phyloP scores from a whole-genome alignment of 768 basidiomycete species.

The Mycena kentingensis region DNA sequence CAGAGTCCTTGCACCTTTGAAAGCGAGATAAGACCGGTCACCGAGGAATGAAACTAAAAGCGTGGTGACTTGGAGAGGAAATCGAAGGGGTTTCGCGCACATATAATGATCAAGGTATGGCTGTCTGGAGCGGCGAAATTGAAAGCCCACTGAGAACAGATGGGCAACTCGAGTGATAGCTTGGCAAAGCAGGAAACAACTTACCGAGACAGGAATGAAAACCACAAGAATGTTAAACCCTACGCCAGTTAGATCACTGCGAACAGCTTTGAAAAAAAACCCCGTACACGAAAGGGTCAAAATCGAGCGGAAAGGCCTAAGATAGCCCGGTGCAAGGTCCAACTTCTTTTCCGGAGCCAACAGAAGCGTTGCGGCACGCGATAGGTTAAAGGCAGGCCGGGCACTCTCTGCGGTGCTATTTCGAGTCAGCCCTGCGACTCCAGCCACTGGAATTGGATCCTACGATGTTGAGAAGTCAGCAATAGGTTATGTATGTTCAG shows the following conservation, averaged over 20 bases:
- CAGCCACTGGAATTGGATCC: no score
- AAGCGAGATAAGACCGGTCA: not conserved
- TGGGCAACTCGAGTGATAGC: not conserved
- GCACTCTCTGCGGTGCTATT: no score
- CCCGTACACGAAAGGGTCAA: not conserved
- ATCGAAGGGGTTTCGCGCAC: not conserved
- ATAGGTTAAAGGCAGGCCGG: no score
- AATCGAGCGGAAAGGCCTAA: not conserved
- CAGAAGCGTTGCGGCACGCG: no score
- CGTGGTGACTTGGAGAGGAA: not conserved
- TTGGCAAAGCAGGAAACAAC: not conserved
- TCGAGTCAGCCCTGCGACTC: no score
- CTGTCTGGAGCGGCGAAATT: not conserved
- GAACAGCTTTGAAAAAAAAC: not conserved
- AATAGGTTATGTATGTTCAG: no score
- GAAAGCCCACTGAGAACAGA: not conserved
- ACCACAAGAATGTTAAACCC: not conserved
- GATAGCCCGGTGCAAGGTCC: no score
- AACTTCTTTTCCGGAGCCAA: no score
- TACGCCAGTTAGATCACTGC: not conserved
- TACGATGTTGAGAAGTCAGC: no score
- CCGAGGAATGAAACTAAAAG: not conserved
- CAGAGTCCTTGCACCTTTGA: not conserved
- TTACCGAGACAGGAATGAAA: not conserved
- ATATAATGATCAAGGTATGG: not conserved